Percentiles rank a stretch among this genome's conserved stretches.
Evolutionary conservation across 176 grass and related monocot species (phyloP).

Genomic region (Stipa capillata): DNA sequence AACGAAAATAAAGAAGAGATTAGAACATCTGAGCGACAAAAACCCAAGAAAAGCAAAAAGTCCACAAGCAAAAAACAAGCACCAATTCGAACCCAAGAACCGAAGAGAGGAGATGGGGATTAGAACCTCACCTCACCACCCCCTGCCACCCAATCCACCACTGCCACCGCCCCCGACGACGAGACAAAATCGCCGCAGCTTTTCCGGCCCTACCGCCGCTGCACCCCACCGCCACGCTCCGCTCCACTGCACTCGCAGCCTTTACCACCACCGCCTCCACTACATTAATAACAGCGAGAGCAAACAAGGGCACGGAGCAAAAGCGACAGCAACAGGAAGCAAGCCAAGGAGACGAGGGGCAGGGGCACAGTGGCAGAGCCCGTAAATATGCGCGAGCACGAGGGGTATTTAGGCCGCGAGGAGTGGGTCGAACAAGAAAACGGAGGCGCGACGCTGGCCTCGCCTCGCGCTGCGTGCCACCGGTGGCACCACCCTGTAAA

Average conservation of each 20-base stretch:
- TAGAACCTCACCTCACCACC: background rate
- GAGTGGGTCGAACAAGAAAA: background rate
- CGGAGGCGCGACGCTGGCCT: background rate
- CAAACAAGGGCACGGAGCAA: background rate
- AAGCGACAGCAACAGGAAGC: background rate
- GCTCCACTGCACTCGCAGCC: background rate
- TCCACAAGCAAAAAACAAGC: background rate
- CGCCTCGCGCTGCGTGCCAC: conserved; percentile 16
- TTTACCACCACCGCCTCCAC: background rate
- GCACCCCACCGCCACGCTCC: background rate
- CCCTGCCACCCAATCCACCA: background rate
- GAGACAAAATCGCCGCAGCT: background rate
- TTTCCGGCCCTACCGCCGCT: background rate
- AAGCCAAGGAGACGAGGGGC: background rate
- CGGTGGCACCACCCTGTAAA: background rate
- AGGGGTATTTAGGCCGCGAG: background rate
- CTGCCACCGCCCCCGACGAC: background rate
- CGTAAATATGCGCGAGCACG: background rate
- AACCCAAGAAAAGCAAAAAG: background rate
- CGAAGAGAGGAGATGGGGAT: background rate
- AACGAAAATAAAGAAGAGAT: background rate
- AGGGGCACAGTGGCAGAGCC: conserved; percentile 5
- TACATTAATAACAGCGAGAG: conserved; percentile 14
- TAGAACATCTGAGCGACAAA: background rate
- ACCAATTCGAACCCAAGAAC: background rate